phyloP scores from a whole-genome alignment of 2,329 filamentous ascomycete genomes.

The Aspergillus neotritici region DNA sequence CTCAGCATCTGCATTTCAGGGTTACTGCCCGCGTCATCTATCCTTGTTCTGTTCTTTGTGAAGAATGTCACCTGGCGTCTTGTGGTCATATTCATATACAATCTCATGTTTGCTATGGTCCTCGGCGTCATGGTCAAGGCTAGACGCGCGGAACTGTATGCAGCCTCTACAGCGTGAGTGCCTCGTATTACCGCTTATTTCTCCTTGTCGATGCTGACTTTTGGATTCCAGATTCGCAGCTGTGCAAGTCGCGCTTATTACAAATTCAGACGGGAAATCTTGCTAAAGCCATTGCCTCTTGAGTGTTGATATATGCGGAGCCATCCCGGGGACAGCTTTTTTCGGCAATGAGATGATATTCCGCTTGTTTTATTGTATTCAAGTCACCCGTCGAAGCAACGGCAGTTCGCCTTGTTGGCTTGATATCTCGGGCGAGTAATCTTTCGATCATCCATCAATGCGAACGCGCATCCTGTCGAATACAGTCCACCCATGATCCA shows the following conservation, averaged over 20 bases:
- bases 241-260: constrained; percentile 10
- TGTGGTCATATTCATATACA: constrained; percentile 8
- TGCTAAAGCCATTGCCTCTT: no score
- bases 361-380: no score
- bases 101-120: constrained; percentile 8
- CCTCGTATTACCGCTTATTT: neutral
- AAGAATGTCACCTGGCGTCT: constrained; percentile 1
- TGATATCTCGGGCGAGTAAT: no score
- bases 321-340: no score
- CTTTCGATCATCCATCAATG: no score
- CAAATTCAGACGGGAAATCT: neutral
- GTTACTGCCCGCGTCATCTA: constrained; percentile 5
- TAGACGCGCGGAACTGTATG: constrained; percentile 10
- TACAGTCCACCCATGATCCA: no score
- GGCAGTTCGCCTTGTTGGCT: no score
- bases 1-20: constrained; percentile 2
- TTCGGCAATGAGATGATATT: no score
- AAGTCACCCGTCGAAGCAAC: no score
- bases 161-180: constrained; percentile 10
- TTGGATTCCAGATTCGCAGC: constrained; percentile 8
- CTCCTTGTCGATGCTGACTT: neutral
- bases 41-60: constrained; percentile 8
- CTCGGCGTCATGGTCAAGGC: constrained; percentile 8
- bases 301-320: no score
- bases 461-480: no score